phyloP scores from a whole-genome alignment of 2,329 filamentous ascomycete genomes.

The Huntiella abstrusa region DNA sequence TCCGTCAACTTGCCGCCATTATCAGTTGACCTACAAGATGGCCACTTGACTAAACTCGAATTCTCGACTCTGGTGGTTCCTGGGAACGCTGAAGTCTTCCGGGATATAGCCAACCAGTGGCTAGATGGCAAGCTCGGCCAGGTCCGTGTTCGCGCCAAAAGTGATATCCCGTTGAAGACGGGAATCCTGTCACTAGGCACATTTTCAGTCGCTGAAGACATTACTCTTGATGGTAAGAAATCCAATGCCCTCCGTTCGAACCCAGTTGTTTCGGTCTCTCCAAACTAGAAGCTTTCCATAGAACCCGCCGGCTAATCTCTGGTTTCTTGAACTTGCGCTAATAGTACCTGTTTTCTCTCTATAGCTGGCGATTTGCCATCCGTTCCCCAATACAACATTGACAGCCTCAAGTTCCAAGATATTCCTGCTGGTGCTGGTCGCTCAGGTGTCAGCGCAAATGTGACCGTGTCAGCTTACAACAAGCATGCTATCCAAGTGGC shows the following conservation, averaged over 20 bases:
- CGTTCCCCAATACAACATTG: slow-evolving; percentile 68
- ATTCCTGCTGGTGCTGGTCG: slow-evolving; percentile 30
- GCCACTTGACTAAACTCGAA: slow-evolving; percentile 58
- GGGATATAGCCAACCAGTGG: slow-evolving; percentile 73
- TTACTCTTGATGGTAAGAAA: slow-evolving; percentile 57
- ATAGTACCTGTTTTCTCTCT: slow-evolving; percentile 18
- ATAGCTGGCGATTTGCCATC: slow-evolving; percentile 51
- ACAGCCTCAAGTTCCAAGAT: slow-evolving; percentile 62
- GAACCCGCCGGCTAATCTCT: too few species aligned
- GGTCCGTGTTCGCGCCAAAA: slow-evolving; percentile 54
- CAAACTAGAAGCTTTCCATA: too few species aligned
- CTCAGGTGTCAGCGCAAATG: slow-evolving; percentile 61
- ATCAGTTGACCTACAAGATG: slow-evolving; percentile 58
- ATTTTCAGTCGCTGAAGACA: slow-evolving; percentile 52
- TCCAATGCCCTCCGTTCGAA: too few species aligned
- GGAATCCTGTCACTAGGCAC: slow-evolving; percentile 64
- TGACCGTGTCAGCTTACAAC: slow-evolving; percentile 54
- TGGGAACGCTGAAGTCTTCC: slow-evolving; percentile 58
- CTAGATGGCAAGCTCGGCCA: slow-evolving; percentile 56
- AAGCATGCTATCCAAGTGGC: slow-evolving; percentile 58
- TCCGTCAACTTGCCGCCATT: slow-evolving; percentile 59
- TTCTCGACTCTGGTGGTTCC: slow-evolving; percentile 59
- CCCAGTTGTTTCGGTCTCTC: too few species aligned
- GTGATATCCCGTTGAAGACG: slow-evolving; percentile 54
- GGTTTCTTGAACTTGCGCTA: slow-evolving; percentile 12